These are phyloP conservation scores for Colletotrichum nymphaeae DNA, from an alignment of 2,329 filamentous ascomycete species.

Conservation along the genomic window DNA sequence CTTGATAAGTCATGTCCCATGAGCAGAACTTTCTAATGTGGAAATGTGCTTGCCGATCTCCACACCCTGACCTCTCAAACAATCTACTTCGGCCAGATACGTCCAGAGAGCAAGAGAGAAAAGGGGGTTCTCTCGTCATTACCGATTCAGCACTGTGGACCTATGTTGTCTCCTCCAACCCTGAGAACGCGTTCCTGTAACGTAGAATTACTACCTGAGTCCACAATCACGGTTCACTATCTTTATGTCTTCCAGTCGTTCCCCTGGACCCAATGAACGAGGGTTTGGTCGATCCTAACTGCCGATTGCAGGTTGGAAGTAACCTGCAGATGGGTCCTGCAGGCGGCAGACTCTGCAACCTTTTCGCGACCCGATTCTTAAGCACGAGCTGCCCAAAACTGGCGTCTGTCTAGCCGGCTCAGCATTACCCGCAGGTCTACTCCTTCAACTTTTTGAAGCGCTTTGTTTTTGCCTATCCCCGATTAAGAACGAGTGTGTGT, in stretches of 20 bases:
- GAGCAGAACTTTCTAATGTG: neutral
- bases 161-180: neutral
- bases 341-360: neutral
- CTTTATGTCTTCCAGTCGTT: neutral
- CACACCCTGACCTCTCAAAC: neutral
- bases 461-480: neutral
- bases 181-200: neutral
- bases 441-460: neutral
- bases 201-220: conserved; percentile 12
- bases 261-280: neutral
- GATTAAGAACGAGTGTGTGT: neutral
- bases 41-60: neutral
- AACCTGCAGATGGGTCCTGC: neutral
- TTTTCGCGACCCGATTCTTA: neutral
- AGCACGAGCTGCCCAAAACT: neutral
- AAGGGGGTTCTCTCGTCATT: conserved; percentile 1
- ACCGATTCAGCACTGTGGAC: conserved; percentile 1
- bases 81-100: neutral
- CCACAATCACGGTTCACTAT: conserved; percentile 2
- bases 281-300: neutral
- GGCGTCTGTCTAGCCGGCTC: neutral
- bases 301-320: neutral
- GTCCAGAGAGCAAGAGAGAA: neutral
- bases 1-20: neutral
- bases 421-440: neutral